Evolutionary conservation across 306 rosid genomes (phyloP), one percentile per base, ranked within the genome.

Genomic region (Rosa lucieae): DNA sequence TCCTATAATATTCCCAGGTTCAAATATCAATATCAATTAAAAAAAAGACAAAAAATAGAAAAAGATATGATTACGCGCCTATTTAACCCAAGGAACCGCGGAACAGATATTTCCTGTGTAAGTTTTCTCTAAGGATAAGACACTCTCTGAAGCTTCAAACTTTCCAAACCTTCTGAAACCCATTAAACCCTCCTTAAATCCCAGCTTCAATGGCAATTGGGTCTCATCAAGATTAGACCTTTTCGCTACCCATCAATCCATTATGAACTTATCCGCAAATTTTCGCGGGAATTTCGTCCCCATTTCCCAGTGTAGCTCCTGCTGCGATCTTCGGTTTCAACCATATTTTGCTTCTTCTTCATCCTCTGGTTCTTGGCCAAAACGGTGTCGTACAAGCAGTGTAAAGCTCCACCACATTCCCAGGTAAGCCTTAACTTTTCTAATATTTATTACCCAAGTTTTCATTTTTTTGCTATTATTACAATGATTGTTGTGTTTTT

Each of bases 321-420:
- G 97, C 86, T 87, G 82, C 32, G 79, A 88, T 84, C 81, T 89
- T 82, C 93, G 88, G 43, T 88, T 87, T 58, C 93, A 84, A 59
- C 87, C 89, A 5, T 80, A 32, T 55, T 82, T 80, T 2, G 73
- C 82, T 82, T 67, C 79, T 61, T 80, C 65, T n/a, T 21, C 86
- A 8, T 9, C 37, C 37, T n/a, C 21, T 59, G 79, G 77, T 52
- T 83, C 73, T 56, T 81, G 65, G 71, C 69, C 61, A 15, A 79
- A 84, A n/a, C 86, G 81, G 49, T 44, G 76, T 79, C 84, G 69
- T 69, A 49, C 44, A 32, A 67, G 77, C 72, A 26, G 83, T 56
- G 82, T 82, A 8, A 87, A 91, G 82, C 77, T 85, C 72, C 15
- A 59, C 75, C 78, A 39, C 72, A 75, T 79, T 72, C 55, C 82